A percentile compares a stretch with the other conserved stretches of the same genome.
phyloP scores from a whole-genome alignment of 257 asterid genomes.

The Thymus quinquecostatus region DNA sequence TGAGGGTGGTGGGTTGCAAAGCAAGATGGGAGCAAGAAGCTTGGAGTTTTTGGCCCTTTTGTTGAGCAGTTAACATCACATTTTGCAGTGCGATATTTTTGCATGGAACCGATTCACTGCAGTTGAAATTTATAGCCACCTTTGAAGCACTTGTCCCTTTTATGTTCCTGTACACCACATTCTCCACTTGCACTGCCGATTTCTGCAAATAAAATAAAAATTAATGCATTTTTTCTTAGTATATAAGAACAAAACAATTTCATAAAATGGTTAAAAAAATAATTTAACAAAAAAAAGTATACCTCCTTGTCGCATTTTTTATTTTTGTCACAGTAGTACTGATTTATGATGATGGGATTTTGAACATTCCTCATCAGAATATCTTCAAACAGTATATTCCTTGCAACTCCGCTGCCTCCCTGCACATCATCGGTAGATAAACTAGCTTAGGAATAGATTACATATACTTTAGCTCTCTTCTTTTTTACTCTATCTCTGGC shows the following conservation, averaged over 20 bases:
- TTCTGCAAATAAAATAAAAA: constrained; percentile 45
- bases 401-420: constrained; percentile 92
- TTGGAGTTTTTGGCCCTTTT: constrained; percentile 34
- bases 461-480: too few species aligned
- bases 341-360: constrained; percentile 89
- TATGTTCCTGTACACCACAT: constrained; percentile 68
- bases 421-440: constrained; percentile 16
- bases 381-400: constrained; percentile 64
- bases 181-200: constrained; percentile 72
- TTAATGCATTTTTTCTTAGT: too few species aligned
- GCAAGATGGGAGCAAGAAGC: constrained; percentile 46
- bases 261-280: not conserved
- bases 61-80: constrained; percentile 42
- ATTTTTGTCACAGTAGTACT: constrained; percentile 72
- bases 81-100: constrained; percentile 57
- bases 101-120: constrained; percentile 75
- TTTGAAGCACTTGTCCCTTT: constrained; percentile 70
- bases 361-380: constrained; percentile 65
- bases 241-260: not conserved
- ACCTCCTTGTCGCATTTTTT: constrained; percentile 64
- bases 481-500: too few species aligned
- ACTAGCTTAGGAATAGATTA: too few species aligned
- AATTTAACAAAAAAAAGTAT: not conserved
- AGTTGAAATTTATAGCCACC: constrained; percentile 62
- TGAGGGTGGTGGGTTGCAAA: constrained; percentile 19